Evolutionary conservation across 768 basidiomycete species (phyloP), one percentile per base, ranked within the genome.

Genomic region (Trametes coccinea): DNA sequence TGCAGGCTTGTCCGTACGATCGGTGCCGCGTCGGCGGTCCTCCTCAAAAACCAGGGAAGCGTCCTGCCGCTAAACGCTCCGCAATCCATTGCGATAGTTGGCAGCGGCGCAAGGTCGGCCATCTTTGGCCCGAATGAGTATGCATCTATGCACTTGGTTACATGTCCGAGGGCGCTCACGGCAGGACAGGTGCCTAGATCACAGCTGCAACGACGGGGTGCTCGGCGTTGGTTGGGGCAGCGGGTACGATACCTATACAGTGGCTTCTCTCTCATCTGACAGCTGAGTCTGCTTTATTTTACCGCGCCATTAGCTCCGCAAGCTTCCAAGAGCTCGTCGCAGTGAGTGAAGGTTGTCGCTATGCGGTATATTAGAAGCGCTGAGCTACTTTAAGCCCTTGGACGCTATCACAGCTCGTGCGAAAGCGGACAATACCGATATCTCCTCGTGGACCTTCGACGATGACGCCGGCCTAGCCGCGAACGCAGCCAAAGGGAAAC

Each of bases 121-220:
- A 76, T 79, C 0, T 66, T 68, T 27, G 86, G 89, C 17, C 78
- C 82, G 0, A 89, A 89, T 67, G 83, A 81, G 74, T 84, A 60
- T 34, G 71, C 43, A 11, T 13, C 14, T 4, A 7, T 6, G 16
- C 1, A 39, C 4, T 5, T 34, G 2, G 37, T 59, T 46, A 54
- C n/a, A 13, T 14, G 13, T 3, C 27, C 17, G 8, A 43, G n/a
- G 27, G 6, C n/a, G 34, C 37, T 52, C 9, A 45, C n/a, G 8
- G 16, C 34, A 7, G 29, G n/a, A 10, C 77, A 79, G 71, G 13
- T 82, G 78, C 57, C 62, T 75, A 2, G 87, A 88, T 64, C 78
- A 84, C 29, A 81, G 80, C 31, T 82, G 85, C n/a, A 74, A 84
- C 59, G 78, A 79, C 61, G 85, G 86, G 4, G 82, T 86, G n/a